Percentiles rank a stretch among this genome's conserved stretches.
phyloP scores from a whole-genome alignment of 345 rosid species.

The Turritis glabra region DNA sequence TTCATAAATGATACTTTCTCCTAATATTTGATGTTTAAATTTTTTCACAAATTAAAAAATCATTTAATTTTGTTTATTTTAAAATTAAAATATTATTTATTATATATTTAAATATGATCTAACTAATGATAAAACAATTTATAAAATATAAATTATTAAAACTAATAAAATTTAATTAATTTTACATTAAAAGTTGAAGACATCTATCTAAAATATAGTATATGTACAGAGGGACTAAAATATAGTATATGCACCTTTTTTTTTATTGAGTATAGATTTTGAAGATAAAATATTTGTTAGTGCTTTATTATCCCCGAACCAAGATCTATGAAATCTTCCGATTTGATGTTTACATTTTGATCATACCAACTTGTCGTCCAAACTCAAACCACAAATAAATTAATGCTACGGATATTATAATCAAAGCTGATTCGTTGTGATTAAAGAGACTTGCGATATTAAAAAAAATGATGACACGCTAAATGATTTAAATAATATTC shows the following conservation, averaged over 20 bases:
- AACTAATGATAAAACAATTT: too few species aligned
- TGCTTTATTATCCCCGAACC: conserved; percentile 2
- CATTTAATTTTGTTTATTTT: too few species aligned
- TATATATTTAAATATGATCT: too few species aligned
- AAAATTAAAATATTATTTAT: too few species aligned
- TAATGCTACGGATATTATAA: background rate
- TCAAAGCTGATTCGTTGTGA: conserved; percentile 3
- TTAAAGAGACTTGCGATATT: conserved; percentile 5
- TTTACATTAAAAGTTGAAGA: too few species aligned
- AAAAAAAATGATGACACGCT: conserved; percentile 1
- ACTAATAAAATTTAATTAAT: too few species aligned
- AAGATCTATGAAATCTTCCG: conserved; percentile 22
- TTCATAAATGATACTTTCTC: background rate
- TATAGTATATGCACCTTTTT: too few species aligned
- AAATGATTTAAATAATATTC: conserved; percentile 17
- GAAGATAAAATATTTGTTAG: background rate
- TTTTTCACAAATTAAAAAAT: too few species aligned
- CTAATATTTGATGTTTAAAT: too few species aligned
- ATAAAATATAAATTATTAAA: too few species aligned
- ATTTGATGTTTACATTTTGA: background rate
- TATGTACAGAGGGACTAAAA: too few species aligned
- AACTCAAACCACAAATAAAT: conserved; percentile 10
- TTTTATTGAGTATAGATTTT: background rate
- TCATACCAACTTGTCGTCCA: conserved; percentile 16
- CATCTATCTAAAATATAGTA: too few species aligned